Percentiles rank a stretch among this genome's conserved stretches.
These are phyloP conservation scores for Pulveroboletus ravenelii DNA, from an alignment of 768 basidiomycete species.

Conservation along the genomic window DNA sequence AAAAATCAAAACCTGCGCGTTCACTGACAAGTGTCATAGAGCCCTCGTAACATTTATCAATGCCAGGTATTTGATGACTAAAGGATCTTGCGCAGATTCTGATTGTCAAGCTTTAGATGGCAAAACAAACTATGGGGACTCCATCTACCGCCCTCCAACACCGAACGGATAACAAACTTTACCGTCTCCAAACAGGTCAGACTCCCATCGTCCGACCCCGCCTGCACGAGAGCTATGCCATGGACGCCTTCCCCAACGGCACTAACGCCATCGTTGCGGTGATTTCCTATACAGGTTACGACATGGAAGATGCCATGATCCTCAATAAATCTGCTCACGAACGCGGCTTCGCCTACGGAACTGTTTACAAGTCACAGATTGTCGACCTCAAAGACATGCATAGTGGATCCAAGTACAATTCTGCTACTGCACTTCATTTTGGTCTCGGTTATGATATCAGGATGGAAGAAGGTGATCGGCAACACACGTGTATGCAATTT, in stretches of 20 bases:
- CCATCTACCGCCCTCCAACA: slow-evolving; percentile 88
- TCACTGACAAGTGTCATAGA: slow-evolving; percentile 38
- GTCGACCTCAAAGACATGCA: slow-evolving; percentile 82
- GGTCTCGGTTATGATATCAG: slow-evolving; percentile 77
- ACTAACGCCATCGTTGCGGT: slow-evolving; percentile 99
- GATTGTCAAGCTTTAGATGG: slow-evolving; percentile 64
- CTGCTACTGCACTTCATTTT: slow-evolving; percentile 79
- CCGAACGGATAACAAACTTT: slow-evolving; percentile 97
- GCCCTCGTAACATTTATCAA: slow-evolving; percentile 88
- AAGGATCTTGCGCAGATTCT: background rate
- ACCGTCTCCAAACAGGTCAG: slow-evolving; percentile 92
- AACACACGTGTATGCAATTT: slow-evolving; percentile 44
- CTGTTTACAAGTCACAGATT: slow-evolving; percentile 91
- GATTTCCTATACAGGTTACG: slow-evolving; percentile 99
- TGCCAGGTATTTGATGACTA: slow-evolving; percentile 59
- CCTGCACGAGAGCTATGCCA: slow-evolving; percentile 90
- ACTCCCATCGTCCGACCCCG: slow-evolving; percentile 90
- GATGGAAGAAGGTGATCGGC: slow-evolving; percentile 42
- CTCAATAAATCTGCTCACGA: slow-evolving; percentile 98
- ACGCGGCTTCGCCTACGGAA: slow-evolving; percentile 94
- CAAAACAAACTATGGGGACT: slow-evolving; percentile 99
- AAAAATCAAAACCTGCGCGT: background rate
- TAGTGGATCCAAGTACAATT: slow-evolving; percentile 54
- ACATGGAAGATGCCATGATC: slow-evolving; percentile 99
- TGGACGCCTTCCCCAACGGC: slow-evolving; percentile 98